Evolutionary conservation across 129 eudicot genomes (phyloP), one percentile per base, ranked within the genome.

Genomic region (Erigeron canadensis): DNA sequence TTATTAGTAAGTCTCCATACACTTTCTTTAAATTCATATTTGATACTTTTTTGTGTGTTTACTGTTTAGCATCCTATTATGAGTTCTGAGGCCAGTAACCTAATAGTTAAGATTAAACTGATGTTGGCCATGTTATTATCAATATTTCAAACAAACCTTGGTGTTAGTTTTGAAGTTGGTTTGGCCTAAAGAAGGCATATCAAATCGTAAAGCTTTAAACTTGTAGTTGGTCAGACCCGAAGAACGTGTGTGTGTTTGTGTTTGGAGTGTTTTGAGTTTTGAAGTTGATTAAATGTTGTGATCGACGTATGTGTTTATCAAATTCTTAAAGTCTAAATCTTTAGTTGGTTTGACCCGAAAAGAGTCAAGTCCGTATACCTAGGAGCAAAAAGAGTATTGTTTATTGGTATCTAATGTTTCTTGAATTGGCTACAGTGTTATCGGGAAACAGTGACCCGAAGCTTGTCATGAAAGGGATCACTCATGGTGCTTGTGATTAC

Each of bases 401-500:
- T 16, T 72, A 51, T 39, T 53, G 56, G 67, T 54, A 65, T 54
- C 67, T 77, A 54, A 71, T 71, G 50, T 69, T 62, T 54, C 67
- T 67, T 67, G 64, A 39, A 43, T 68, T 71, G 77, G 57, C 43
- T 23, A 38, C 91, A 94, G 99, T 90, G 99, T 77, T 94, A 86
- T 94, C 99, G 4, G 96, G 87, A 72, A 89, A 94, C 76, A 85
- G 96, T 44, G 97, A 94, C 79, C 84, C 96, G n/a, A 94, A 90
- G 67, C 93, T 87, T 48, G 99, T 94, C 40, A 90, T 94, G 99
- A 88, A 94, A 86, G 99, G 99, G 70, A 75, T 94, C 39, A 86
- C 91, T 4, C 99, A 94, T 10, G 99, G 99, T 34, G 99, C 99
- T 43, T 94, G 99, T 54, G 96, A 94, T 74, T 94, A 94, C 76